phyloP scores from a whole-genome alignment of 2,329 filamentous ascomycete genomes.

The Aspergillus texensis region DNA sequence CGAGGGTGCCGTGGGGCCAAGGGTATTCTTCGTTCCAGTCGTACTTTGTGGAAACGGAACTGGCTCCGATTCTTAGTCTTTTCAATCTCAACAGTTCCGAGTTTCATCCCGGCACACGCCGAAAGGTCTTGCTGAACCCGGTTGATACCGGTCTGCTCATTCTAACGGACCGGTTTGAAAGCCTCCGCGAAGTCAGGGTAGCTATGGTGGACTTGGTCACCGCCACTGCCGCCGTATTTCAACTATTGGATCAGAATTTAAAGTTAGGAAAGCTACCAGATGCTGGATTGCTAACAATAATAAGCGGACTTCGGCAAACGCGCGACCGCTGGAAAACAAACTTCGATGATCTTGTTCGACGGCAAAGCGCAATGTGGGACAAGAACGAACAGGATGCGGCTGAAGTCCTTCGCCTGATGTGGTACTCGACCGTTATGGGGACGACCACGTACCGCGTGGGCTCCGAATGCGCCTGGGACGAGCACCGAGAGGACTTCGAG shows the following conservation, averaged over 20 bases:
- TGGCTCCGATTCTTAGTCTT: conserved; percentile 20
- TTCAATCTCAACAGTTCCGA: conserved; percentile 20
- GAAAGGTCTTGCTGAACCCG: conserved; percentile 12
- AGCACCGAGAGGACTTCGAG: conserved; percentile 12
- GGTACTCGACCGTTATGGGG: conserved; percentile 8
- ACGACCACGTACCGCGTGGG: conserved; percentile 11
- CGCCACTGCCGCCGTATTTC: conserved; percentile 7
- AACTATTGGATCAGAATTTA: neutral
- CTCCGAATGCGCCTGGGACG: conserved; percentile 20
- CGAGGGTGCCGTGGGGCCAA: conserved; percentile 1
- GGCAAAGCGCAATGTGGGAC: conserved; percentile 9
- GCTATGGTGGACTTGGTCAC: conserved; percentile 20
- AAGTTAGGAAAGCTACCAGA: neutral
- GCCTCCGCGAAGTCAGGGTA: conserved; percentile 14
- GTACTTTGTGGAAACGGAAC: conserved; percentile 21
- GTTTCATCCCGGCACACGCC: conserved; percentile 1
- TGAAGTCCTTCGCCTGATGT: conserved; percentile 18
- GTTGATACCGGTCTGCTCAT: conserved; percentile 2
- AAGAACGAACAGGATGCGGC: conserved; percentile 11
- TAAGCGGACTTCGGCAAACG: neutral
- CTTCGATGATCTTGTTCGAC: conserved; percentile 15
- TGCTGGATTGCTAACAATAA: neutral
- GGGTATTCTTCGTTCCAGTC: conserved; percentile 6
- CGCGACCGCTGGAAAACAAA: conserved; percentile 12
- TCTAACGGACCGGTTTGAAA: conserved; percentile 12